Evolutionary conservation across 768 basidiomycete species (phyloP).

Genomic region (Trametopsis cervina): DNA sequence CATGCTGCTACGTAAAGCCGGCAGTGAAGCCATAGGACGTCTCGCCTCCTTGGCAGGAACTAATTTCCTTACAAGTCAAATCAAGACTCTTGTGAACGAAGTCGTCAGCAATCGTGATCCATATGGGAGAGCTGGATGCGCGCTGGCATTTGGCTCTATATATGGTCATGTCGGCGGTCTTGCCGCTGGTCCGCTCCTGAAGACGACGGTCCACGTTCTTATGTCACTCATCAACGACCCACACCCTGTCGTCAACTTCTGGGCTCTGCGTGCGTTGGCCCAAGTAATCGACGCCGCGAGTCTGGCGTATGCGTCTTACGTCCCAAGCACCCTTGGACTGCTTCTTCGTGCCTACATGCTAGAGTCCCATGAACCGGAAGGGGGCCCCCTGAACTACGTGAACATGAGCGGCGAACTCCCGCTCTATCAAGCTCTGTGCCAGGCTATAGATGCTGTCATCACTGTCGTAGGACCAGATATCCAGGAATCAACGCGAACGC

Average conservation of each 20-base stretch:
- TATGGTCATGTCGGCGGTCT: constrained; percentile 90
- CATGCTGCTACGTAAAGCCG: constrained; percentile 62
- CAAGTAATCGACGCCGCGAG: constrained; percentile 89
- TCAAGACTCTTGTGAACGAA: constrained; percentile 87
- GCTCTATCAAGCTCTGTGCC: constrained; percentile 86
- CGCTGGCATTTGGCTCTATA: constrained; percentile 86
- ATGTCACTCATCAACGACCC: constrained; percentile 95
- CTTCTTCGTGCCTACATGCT: constrained; percentile 83
- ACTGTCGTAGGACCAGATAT: constrained; percentile 94
- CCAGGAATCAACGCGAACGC: constrained; percentile 74
- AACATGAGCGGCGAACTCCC: constrained; percentile 90
- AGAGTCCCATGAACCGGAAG: constrained; percentile 90
- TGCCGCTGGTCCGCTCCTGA: constrained; percentile 90
- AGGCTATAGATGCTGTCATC: constrained; percentile 89
- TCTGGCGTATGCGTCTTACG: constrained; percentile 84
- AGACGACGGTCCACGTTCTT: constrained; percentile 91
- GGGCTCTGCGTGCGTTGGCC: constrained; percentile 80
- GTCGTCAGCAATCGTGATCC: constrained; percentile 95
- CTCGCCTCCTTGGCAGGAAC: constrained; percentile 79
- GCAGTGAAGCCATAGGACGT: constrained; percentile 86
- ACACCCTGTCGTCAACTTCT: constrained; percentile 94
- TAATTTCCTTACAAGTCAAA: constrained; percentile 76
- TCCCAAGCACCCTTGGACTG: constrained; percentile 84
- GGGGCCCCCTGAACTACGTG: constrained; percentile 73
- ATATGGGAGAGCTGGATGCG: constrained; percentile 87